These are phyloP conservation scores for Camelina sativa DNA, from an alignment of 345 rosid species.

Conservation along the genomic window DNA sequence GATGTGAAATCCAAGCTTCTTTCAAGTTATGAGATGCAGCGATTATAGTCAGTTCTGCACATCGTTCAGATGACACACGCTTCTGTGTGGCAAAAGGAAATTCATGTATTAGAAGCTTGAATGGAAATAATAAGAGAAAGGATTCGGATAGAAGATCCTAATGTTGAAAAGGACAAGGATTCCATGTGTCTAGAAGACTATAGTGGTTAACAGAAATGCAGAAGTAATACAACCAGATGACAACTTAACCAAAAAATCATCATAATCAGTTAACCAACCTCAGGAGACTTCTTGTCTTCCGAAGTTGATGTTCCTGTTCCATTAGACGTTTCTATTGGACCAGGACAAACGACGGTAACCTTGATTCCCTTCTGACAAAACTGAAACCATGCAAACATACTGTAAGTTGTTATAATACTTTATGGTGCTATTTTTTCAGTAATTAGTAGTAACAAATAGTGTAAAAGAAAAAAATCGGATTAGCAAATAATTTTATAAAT, in stretches of 20 bases:
- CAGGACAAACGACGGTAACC: constrained; percentile 95
- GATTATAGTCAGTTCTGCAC: constrained; percentile 81
- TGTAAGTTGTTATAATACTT: not conserved
- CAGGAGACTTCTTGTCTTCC: constrained; percentile 52
- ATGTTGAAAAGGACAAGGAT: not conserved
- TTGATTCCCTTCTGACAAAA: constrained; percentile 80
- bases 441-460: not conserved
- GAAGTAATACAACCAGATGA: not conserved
- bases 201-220: not conserved
- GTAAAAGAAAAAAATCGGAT: not conserved
- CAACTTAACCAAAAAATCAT: constrained; percentile 5
- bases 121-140: constrained; percentile 13
- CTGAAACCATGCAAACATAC: constrained; percentile 46
- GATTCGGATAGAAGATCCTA: not conserved
- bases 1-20: constrained; percentile 96
- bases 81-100: constrained; percentile 52
- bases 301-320: constrained; percentile 62
- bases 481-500: not conserved
- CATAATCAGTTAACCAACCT: constrained; percentile 49
- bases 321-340: constrained; percentile 79
- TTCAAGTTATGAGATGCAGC: constrained; percentile 84
- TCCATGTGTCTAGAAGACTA: constrained; percentile 7
- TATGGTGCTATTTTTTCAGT: not conserved
- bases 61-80: constrained; percentile 80
- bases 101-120: not conserved